phyloP scores from a whole-genome alignment of 2,329 filamentous ascomycete genomes.

The Fusarium vanettenii region DNA sequence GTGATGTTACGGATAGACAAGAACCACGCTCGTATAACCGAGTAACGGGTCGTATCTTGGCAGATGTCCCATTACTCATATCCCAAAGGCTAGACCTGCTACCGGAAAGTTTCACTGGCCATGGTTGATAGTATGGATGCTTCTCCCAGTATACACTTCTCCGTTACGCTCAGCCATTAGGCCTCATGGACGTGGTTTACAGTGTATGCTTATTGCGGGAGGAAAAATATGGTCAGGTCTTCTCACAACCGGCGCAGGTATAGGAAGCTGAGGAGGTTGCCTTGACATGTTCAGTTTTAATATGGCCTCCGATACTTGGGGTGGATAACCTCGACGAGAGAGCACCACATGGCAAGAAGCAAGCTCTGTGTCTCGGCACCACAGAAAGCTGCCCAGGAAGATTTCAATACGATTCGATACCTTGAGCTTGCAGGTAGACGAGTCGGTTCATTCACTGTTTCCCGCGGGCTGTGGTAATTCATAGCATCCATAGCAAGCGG shows the following conservation, averaged over 20 bases:
- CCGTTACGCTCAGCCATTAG: too few relatives aligned
- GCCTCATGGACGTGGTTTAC: too few relatives aligned
- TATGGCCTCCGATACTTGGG: background rate
- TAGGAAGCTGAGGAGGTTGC: background rate
- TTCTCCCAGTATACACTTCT: background rate
- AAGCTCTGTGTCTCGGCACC: background rate
- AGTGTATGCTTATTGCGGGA: background rate
- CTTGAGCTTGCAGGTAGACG: background rate
- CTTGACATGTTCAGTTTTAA: background rate
- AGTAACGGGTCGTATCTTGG: background rate
- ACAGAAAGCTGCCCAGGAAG: background rate
- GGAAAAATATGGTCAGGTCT: background rate
- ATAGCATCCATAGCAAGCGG: background rate
- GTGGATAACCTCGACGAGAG: too few relatives aligned
- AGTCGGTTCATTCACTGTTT: background rate
- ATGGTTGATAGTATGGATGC: background rate
- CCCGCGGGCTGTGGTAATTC: background rate
- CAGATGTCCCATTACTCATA: background rate
- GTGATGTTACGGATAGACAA: background rate
- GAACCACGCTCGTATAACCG: background rate
- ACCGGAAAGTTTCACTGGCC: background rate
- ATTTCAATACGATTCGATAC: background rate
- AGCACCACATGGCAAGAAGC: too few relatives aligned
- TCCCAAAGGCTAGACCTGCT: background rate
- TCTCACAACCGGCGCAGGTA: background rate